Base-by-base conservation (phyloP, 306 rosid species). In the Sesbania bispinosa region DNA sequence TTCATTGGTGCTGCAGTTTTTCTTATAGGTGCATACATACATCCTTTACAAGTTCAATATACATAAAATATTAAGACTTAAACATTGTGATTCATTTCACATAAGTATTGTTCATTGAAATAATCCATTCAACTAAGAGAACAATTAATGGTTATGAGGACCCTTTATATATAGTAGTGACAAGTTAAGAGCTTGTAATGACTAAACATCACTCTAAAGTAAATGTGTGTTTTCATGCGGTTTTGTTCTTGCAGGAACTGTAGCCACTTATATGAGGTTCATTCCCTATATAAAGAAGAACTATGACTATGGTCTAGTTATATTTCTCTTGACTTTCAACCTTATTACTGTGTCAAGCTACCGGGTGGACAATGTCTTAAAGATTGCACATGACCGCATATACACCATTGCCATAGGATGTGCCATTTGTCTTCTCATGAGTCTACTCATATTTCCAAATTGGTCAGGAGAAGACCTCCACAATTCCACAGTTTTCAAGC, bases 391-490 rank as follows among this genome's bases (percentile, higher is more conserved):
- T 26, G 88, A 90, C 2, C 85, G 99, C 15, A 16, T 90, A 84
- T 88, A 76, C 77, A 89, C 92, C 69, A 91, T 90, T 33, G 96
- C 89, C 67, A 80, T 94, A 38, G 98, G 98, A 52, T 87, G 96
- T 74, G 94, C 81, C 36, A 64, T 90, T 51, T 94, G 97, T 75
- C 91, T 94, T n/a, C 16, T 91, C 6, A 89, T 91, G 96, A 90
- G 95, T 73, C 80, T 94, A 30, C 29, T 94, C 41, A 50, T 90
- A 43, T 91, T 88, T 75, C 98, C 98, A 54, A 90, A 87, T 62
- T 94, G 98, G 97, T 94, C 97, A 1, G 97, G 98, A 11, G 91
- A 94, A 80, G 91, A 91, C 65, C 94, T 94, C 10, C 97, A 94
- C 29, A 77, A 82, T 74, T 85, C 87, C 66, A 89, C 95, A 0